Conservation (phyloP, 1,284 basidiomycete species). For the Ustilago crameri region DNA sequence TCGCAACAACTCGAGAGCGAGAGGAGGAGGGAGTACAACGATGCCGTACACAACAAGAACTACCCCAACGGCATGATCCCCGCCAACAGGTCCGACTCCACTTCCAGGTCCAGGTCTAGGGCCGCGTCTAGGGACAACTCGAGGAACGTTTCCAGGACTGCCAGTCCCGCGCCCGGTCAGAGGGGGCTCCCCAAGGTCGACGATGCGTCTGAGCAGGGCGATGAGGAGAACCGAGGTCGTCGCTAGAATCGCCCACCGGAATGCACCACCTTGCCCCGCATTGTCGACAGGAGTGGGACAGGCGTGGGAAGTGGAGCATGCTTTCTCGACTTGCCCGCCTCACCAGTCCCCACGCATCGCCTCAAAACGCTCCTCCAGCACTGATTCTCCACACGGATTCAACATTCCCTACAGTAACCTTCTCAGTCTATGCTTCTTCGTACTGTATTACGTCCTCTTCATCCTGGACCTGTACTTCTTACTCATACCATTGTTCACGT, state of each 20-base stretch:
- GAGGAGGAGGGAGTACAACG: conserved; percentile 34
- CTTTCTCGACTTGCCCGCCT: no score
- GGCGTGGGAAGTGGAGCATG: no score
- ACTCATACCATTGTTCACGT: neutral
- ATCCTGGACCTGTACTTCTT: neutral
- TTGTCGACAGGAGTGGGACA: no score
- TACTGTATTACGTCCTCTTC: no score
- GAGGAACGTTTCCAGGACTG: conserved; percentile 12
- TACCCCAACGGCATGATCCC: conserved; percentile 41
- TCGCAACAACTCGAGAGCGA: conserved; percentile 41
- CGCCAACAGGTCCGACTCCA: conserved; percentile 16
- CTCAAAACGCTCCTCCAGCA: no score
- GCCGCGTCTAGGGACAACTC: conserved; percentile 5
- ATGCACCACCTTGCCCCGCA: no score
- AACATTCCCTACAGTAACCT: no score
- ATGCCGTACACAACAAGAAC: conserved; percentile 36
- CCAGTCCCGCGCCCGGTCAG: conserved; percentile 19
- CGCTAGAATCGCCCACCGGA: conserved; percentile 6
- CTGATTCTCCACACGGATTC: no score
- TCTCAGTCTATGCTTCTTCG: no score
- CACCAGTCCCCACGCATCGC: no score
- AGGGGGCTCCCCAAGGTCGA: conserved; percentile 12
- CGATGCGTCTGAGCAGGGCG: conserved; percentile 1
- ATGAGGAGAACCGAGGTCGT: conserved; percentile 24
- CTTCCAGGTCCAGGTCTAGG: conserved; percentile 10